These are phyloP conservation scores for Cnidoscolus chayamansa DNA, from an alignment of 441 rosid species.

Conservation along the genomic window DNA sequence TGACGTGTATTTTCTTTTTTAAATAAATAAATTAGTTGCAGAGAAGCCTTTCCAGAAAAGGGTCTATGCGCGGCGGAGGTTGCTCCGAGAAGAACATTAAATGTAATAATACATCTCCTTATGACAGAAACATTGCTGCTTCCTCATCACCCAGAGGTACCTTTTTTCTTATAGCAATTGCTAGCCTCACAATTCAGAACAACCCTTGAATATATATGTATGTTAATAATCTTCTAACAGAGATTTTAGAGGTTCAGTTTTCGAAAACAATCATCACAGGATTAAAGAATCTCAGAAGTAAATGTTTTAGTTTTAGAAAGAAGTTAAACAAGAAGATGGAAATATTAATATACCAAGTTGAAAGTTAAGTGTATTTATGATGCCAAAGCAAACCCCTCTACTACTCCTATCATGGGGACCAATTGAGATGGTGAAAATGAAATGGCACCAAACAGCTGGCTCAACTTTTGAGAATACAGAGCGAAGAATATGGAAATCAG, in stretches of 20 bases:
- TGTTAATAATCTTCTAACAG: no score
- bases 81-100: conserved; percentile 39
- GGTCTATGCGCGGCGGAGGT: conserved; percentile 42
- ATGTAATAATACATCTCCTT: conserved; percentile 36
- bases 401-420: not conserved
- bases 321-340: not conserved
- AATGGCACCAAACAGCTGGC: conserved; percentile 17
- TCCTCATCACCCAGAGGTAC: conserved; percentile 71
- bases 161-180: not conserved
- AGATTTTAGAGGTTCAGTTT: no score
- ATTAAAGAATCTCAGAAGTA: no score
- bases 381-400: not conserved
- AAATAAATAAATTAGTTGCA: conserved; percentile 42
- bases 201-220: no score
- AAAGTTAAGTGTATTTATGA: not conserved
- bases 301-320: no score
- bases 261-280: no score
- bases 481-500: not conserved
- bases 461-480: conserved; percentile 5
- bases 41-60: conserved; percentile 73
- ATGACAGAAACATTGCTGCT: conserved; percentile 40
- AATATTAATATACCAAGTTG: not conserved
- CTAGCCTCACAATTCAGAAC: no score
- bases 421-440: conserved; percentile 10
- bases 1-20: not conserved